Evolutionary conservation across 768 basidiomycete species (phyloP).

Genomic region (Pisolithus tinctorius): DNA sequence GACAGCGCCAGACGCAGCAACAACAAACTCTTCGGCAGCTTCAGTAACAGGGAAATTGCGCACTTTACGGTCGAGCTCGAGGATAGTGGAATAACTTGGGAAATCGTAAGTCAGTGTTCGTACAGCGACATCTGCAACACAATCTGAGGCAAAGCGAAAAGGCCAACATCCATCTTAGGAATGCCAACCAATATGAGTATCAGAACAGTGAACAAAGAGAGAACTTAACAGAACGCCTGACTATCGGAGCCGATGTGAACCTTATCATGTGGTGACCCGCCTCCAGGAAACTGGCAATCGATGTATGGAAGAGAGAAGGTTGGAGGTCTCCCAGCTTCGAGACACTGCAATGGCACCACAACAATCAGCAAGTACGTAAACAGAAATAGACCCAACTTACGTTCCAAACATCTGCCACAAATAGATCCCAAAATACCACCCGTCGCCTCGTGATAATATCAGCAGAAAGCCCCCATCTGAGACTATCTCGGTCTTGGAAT

Average conservation of each 20-base stretch:
- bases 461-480: constrained; percentile 53
- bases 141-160: constrained; percentile 59
- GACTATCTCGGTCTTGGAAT: constrained; percentile 51
- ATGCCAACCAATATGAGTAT: not conserved
- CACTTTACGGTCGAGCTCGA: constrained; percentile 63
- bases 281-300: constrained; percentile 56
- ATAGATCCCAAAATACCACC: constrained; percentile 73
- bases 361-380: constrained; percentile 6
- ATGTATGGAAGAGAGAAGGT: constrained; percentile 58
- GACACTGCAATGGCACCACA: constrained; percentile 36
- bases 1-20: constrained; percentile 25
- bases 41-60: constrained; percentile 58
- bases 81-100: constrained; percentile 56
- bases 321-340: constrained; percentile 67
- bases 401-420: constrained; percentile 68
- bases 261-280: constrained; percentile 3
- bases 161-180: constrained; percentile 51
- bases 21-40: constrained; percentile 31
- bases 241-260: constrained; percentile 14
- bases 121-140: constrained; percentile 55
- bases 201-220: constrained; percentile 2
- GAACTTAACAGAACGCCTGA: constrained; percentile 20
- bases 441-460: constrained; percentile 61
- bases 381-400: constrained; percentile 10
- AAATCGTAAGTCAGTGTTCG: constrained; percentile 58